Conservation (phyloP, 805 yeast genomes). For the Metahyphopichia silvanorum region DNA sequence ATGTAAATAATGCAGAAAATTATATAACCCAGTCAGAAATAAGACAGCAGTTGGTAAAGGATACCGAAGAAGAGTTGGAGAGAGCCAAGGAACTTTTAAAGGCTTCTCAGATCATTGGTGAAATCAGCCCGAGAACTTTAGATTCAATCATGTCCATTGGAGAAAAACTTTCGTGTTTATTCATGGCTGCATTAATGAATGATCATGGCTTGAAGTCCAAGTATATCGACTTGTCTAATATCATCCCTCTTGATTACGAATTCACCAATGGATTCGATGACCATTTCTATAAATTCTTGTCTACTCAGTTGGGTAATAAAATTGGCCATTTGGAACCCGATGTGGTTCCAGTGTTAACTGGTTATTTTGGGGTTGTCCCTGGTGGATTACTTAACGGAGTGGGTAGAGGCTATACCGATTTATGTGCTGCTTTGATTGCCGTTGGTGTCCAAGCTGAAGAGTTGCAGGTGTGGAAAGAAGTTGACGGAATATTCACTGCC, state of each 20-base stretch:
- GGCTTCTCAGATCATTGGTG: slow-evolving; percentile 91
- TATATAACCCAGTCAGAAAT: slow-evolving; percentile 46
- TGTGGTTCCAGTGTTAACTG: slow-evolving; percentile 87
- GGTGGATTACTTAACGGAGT: slow-evolving; percentile 91
- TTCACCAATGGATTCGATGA: slow-evolving; percentile 62
- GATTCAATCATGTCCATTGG: slow-evolving; percentile 92
- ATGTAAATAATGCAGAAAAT: slow-evolving; percentile 63
- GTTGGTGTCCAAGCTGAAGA: slow-evolving; percentile 92
- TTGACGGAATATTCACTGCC: slow-evolving; percentile 97
- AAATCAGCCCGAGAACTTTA: slow-evolving; percentile 80
- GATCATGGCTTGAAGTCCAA: slow-evolving; percentile 77
- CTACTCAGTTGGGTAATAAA: slow-evolving; percentile 49
- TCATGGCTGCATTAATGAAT: slow-evolving; percentile 80
- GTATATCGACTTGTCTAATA: slow-evolving; percentile 73
- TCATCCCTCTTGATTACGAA: slow-evolving; percentile 64
- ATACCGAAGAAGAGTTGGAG: slow-evolving; percentile 63
- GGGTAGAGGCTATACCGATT: slow-evolving; percentile 96
- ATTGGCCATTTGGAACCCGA: slow-evolving; percentile 39
- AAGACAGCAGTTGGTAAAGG: slow-evolving; percentile 51
- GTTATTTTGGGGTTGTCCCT: slow-evolving; percentile 94
- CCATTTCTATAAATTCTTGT: slow-evolving; percentile 55
- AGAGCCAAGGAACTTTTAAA: slow-evolving; percentile 67
- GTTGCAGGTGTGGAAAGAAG: slow-evolving; percentile 98
- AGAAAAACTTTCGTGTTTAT: slow-evolving; percentile 87
- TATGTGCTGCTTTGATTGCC: slow-evolving; percentile 95